Evolutionary conservation across 108 stramenopile genomes (phyloP), one percentile per base, ranked within the genome.

Genomic region (Ochromonas danica): DNA sequence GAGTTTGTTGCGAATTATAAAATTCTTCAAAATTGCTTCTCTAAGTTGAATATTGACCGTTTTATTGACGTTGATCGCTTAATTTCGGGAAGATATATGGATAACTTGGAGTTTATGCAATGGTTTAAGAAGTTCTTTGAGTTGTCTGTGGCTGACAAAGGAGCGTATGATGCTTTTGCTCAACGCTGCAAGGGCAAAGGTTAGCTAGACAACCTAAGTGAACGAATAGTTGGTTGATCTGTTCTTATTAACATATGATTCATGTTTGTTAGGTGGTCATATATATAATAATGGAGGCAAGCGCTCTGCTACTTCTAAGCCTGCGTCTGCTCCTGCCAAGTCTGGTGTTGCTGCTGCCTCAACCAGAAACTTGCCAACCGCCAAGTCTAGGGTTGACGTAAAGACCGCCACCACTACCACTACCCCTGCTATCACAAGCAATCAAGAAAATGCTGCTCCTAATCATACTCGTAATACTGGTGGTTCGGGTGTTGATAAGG

Each of bases 51-150:
- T 1, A 90, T 98, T 39, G 90, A 91, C 45, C 81, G 89, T 30
- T 84, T 90, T 70, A 78, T 82, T 14, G 84, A 84, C 79, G 97
- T 95, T 70, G 85, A 91, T 71, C 86, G 89, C 40, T 78, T 97
- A n/a, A 92, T 93, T 71, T 85, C 90, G 6, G 94, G 91, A 40
- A 95, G 95, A 88, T 97, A 98, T 86, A 95, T 96, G 77, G 97
- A 98, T 86, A 97, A 97, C 85, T 87, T 99, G 43, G 98, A 99
- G 79, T 97, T 97, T 81, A 95, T 96, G 85, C 98, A 99, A 90
- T 97, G 94, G 94, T 86, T 84, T 82, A 97, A 97, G 88, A 90
- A 91, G 1, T 97, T 97, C 84, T 92, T 85, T 81, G 98, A 99
- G 78, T 10, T 67, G 63, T 72, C 83, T 25, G 86, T 88, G 33